A percentile compares a stretch with the other conserved stretches of the same genome.
Conservation (phyloP, 495 filamentous ascomycete species). For the Neurospora sublineolata region DNA sequence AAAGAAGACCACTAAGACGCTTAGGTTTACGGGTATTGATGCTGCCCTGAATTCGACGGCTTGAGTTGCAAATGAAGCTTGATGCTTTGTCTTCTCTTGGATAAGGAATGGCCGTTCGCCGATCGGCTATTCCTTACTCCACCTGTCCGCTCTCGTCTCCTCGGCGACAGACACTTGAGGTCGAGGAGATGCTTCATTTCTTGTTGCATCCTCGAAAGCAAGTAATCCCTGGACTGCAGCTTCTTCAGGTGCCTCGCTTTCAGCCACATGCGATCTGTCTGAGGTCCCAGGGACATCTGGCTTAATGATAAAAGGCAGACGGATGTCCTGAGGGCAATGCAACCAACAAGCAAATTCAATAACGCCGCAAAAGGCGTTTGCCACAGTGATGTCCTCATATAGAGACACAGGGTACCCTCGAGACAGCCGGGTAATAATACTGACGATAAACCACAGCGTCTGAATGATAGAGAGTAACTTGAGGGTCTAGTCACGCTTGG, state of each 20-base stretch:
- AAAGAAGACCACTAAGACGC: neutral
- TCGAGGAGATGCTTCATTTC: neutral
- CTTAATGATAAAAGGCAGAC: neutral
- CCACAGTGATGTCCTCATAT: neutral
- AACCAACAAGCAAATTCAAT: neutral
- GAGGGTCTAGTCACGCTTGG: neutral
- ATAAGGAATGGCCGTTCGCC: neutral
- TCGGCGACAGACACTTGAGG: neutral
- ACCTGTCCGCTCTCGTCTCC: neutral
- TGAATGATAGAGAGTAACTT: neutral
- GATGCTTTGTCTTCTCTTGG: neutral
- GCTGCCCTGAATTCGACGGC: rapidly evolving
- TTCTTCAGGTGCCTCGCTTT: neutral
- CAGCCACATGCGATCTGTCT: rapidly evolving
- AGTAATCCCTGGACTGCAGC: neutral
- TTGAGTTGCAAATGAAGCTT: neutral
- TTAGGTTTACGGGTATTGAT: too few relatives aligned
- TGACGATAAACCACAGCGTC: neutral
- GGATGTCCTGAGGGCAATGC: neutral
- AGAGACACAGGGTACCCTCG: neutral
- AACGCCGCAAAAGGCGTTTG: neutral
- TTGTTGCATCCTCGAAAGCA: neutral
- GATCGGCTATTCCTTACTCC: neutral
- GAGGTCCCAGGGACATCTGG: rapidly evolving
- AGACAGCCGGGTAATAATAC: neutral